Conservation (phyloP, 1,284 basidiomycete species). For the Tylopilus sp. region DNA sequence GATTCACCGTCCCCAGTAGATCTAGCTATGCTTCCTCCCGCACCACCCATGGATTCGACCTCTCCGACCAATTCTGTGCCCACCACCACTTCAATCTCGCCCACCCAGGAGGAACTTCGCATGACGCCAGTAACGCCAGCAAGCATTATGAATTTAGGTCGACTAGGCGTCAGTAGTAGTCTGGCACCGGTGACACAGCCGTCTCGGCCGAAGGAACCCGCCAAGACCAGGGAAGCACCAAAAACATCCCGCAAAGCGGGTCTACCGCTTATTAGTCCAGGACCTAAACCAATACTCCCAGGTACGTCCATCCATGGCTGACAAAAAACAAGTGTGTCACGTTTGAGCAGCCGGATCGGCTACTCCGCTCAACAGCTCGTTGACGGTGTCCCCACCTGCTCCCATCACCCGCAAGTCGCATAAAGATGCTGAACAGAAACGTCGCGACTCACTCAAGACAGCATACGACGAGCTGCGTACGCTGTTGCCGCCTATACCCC, state of each 20-base stretch:
- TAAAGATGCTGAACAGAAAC: slow-evolving; percentile 96
- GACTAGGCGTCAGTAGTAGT: slow-evolving; percentile 49
- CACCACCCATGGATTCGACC: slow-evolving; percentile 31
- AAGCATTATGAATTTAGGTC: slow-evolving; percentile 79
- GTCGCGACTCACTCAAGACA: slow-evolving; percentile 91
- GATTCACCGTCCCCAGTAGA: slow-evolving; percentile 77
- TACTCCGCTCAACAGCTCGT: slow-evolving; percentile 24
- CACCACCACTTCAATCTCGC: background rate
- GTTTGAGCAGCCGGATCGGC: slow-evolving; percentile 22
- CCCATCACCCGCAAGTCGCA: slow-evolving; percentile 75
- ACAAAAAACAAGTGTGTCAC: slow-evolving; percentile 8
- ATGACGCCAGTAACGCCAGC: slow-evolving; percentile 81
- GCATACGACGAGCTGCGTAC: slow-evolving; percentile 92
- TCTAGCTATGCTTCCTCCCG: slow-evolving; percentile 76
- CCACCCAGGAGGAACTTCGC: slow-evolving; percentile 25
- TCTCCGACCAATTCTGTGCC: slow-evolving; percentile 16
- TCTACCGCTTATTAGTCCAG: slow-evolving; percentile 23
- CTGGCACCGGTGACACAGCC: slow-evolving; percentile 31
- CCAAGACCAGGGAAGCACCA: slow-evolving; percentile 28
- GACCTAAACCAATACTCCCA: slow-evolving; percentile 65
- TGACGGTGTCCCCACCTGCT: slow-evolving; percentile 28
- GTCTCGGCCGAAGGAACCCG: slow-evolving; percentile 24
- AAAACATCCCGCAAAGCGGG: slow-evolving; percentile 31
- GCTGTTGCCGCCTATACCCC: slow-evolving; percentile 82
- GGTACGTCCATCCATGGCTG: slow-evolving; percentile 37